Evolutionary conservation across 305 asterid genomes (phyloP), one percentile per base, ranked within the genome.

Genomic region (Andrographis paniculata): DNA sequence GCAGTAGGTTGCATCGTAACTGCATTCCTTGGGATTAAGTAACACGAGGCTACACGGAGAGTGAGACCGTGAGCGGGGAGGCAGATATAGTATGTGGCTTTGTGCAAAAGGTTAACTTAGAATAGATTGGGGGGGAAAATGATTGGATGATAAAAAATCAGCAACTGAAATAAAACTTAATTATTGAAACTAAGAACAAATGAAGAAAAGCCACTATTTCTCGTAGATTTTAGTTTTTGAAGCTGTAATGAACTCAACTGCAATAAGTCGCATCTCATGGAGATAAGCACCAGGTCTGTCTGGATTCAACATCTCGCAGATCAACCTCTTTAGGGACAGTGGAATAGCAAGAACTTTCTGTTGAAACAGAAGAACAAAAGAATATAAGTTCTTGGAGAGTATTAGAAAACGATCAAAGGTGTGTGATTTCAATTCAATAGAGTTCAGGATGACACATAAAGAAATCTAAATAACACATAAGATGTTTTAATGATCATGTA

Each of bases 261-360:
- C 84, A 64, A 81, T 37, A 52, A 69, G 5, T 30, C 93, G 79
- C 74, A 85, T 50, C 53, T 69, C 75, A 47, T 61, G 69, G 61
- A 78, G 71, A 60, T 65, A 68, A 49, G 64, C 66, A 54, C 72
- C 79, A 45, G 87, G 89, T 61, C 87, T 69, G 50, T 84, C 91
- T 24, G 84, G 77, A 69, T 81, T 65, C 75, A 84, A 22, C 82
- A 84, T 59, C 54, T 74, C 84, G 40, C 56, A 52, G 56, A 67
- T 61, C 71, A 74, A 45, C 63, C 95, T 74, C 82, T 68, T 76
- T 13, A 76, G 24, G 67, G 51, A 78, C 45, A 78, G 56, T 33
- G 87, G 87, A 36, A 65, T 24, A 53, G 77, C 76, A 57, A 67
- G 54, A 61, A 76, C 16, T 70, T 67, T 85, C 95, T 85, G 91